Evolutionary conservation across 2,329 filamentous ascomycete species (phyloP), one percentile per base, ranked within the genome.

Genomic region (Aureobasidium sp.): DNA sequence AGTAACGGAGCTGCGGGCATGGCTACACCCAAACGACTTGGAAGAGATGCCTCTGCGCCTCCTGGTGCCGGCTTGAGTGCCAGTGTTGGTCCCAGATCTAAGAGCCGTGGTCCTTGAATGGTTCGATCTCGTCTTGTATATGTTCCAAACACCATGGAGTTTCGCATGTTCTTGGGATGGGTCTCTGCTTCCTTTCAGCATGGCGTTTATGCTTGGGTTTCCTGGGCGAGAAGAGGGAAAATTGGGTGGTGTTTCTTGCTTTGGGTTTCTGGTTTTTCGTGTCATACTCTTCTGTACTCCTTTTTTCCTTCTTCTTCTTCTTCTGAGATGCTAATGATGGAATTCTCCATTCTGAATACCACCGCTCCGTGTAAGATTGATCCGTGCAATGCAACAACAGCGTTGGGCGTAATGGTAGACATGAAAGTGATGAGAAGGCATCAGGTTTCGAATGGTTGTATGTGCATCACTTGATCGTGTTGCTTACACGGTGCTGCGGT

Each of bases 1-100:
- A 88, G 84, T 65, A 41, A 40, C 25, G 48, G 48, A 1, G 37
- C 35, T 14, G 27, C 21, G 12, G 21, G 17, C 19, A 51, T 49
- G 45, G 34, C 45, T 29, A 40, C 37, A 19, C 44, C 32, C 14
- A 27, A 21, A 48, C 16, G 48, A 17, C 19, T 41, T 4, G 48
- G 48, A 1, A 40, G 48, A 24, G 48, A 51, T 51, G 37, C 37
- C 19, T 51, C 48, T 19, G 48, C 48, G 7, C 48, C 48, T 3
- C 48, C 48, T 8, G 30, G 19, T 7, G 48, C 17, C 4, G 17
- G 34, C 0, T 21, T 39, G 35, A 21, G 35, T 21, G 38, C 22
- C 6, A 22, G 27, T 32, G 44, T 48, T 5, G 44, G 44, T 8
- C 19, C 29, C 3, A 48, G 44, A 48, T 35, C 30, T 27, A 48